Evolutionary conservation across 345 rosid genomes (phyloP).

Genomic region (Bruguiera gymnorhiza): DNA sequence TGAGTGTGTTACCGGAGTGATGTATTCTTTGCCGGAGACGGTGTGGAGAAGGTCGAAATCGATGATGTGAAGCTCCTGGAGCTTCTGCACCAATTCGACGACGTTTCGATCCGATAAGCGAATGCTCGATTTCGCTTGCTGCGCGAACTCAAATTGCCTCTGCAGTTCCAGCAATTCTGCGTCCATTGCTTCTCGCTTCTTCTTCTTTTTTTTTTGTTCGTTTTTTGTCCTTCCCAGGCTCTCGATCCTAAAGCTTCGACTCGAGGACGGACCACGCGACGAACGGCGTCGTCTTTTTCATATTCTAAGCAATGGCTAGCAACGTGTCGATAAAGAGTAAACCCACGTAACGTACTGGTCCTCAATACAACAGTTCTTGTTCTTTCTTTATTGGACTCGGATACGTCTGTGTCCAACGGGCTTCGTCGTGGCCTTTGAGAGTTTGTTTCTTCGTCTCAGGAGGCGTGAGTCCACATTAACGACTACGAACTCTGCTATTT

Average conservation of each 20-base stretch:
- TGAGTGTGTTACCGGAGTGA: slow-evolving; percentile 57
- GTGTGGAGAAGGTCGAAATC: slow-evolving; percentile 98
- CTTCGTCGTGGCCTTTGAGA: too few species aligned
- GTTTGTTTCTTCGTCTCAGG: too few species aligned
- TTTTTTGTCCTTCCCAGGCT: not conserved
- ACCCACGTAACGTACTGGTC: too few species aligned
- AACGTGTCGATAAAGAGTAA: too few species aligned
- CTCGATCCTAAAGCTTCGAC: too few species aligned
- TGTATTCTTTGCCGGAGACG: slow-evolving; percentile 91
- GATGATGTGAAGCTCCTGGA: slow-evolving; percentile 82
- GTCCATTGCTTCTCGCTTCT: slow-evolving; percentile 48
- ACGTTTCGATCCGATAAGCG: slow-evolving; percentile 89
- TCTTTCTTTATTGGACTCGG: not conserved
- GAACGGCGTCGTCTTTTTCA: too few species aligned
- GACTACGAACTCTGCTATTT: too few species aligned
- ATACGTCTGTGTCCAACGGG: not conserved
- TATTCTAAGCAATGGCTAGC: too few species aligned
- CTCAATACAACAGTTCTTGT: too few species aligned
- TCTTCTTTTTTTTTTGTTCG: not conserved
- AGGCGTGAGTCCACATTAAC: too few species aligned
- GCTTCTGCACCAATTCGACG: slow-evolving; percentile 94
- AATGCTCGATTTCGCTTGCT: slow-evolving; percentile 83
- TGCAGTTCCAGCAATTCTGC: slow-evolving; percentile 83
- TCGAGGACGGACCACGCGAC: too few species aligned
- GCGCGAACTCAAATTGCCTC: slow-evolving; percentile 90